Conservation (phyloP, 345 rosid genomes). For the Clarkia xantiana region DNA sequence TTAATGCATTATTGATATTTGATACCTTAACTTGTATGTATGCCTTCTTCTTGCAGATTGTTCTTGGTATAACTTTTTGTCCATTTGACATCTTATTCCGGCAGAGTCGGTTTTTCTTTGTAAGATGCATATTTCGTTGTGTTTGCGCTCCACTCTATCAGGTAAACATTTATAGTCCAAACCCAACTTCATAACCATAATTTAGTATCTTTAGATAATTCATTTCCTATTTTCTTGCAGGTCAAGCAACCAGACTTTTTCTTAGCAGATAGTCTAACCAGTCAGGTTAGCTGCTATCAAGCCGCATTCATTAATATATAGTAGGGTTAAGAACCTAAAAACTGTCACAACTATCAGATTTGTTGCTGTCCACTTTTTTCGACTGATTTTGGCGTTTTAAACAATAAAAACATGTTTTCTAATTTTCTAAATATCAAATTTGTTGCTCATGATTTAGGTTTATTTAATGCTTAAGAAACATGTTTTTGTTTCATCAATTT, state of each 20-base stretch:
- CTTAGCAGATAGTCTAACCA: slow-evolving; percentile 52
- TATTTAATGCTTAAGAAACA: too few species aligned
- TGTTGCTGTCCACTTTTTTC: too few species aligned
- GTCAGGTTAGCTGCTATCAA: slow-evolving; percentile 27
- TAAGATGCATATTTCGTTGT: slow-evolving; percentile 18
- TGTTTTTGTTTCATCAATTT: too few species aligned
- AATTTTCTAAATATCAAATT: too few species aligned
- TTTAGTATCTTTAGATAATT: slow-evolving; percentile 1
- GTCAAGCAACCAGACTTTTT: slow-evolving; percentile 53
- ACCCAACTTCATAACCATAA: not conserved
- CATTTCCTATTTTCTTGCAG: slow-evolving; percentile 19
- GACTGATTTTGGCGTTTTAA: too few species aligned
- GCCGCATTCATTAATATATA: not conserved
- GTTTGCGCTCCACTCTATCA: slow-evolving; percentile 30
- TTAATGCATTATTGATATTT: not conserved
- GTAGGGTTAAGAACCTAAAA: too few species aligned
- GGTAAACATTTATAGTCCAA: slow-evolving; percentile 11
- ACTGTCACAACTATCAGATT: too few species aligned
- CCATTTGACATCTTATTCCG: slow-evolving; percentile 41
- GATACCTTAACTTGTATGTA: not conserved
- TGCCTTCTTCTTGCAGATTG: slow-evolving; percentile 16
- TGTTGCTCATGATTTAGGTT: too few species aligned
- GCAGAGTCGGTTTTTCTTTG: slow-evolving; percentile 30
- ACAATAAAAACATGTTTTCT: too few species aligned
- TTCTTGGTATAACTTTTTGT: slow-evolving; percentile 31